A percentile compares a stretch with the other conserved stretches of the same genome.
Evolutionary conservation across 345 rosid species (phyloP).

Genomic region (Sonneratia caseolaris): DNA sequence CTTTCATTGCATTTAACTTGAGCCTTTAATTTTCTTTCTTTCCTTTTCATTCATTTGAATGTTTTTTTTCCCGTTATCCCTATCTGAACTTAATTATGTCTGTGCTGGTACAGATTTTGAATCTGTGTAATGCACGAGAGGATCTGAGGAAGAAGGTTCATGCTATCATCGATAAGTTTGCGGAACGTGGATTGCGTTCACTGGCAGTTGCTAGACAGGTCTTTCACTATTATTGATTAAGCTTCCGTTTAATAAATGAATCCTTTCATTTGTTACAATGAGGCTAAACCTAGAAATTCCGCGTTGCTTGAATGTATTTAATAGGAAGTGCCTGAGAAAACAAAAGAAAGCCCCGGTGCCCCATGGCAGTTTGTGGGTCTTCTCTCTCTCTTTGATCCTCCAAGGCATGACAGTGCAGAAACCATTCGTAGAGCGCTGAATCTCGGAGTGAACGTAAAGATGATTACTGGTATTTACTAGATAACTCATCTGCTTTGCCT

Average conservation of each 20-base stretch:
- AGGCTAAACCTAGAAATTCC: background rate
- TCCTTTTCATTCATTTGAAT: background rate
- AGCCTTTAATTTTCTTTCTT: background rate
- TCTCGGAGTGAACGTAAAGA: conserved; percentile 48
- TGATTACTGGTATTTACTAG: conserved; percentile 29
- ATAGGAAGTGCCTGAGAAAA: conserved; percentile 28
- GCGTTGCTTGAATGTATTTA: background rate
- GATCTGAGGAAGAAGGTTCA: conserved; percentile 53
- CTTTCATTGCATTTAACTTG: background rate
- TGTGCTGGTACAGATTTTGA: conserved; percentile 37
- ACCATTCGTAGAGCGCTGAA: conserved; percentile 42
- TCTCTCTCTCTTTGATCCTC: conserved; percentile 32
- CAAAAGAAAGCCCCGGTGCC: conserved; percentile 23
- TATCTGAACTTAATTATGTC: background rate
- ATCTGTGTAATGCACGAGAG: conserved; percentile 41
- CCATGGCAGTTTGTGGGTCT: conserved; percentile 31
- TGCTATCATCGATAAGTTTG: conserved; percentile 52
- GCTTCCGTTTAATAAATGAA: background rate
- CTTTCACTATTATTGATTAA: background rate
- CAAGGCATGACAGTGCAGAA: conserved; percentile 53
- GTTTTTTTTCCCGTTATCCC: too few species aligned
- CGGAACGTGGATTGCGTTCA: conserved; percentile 80
- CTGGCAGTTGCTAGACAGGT: conserved; percentile 79
- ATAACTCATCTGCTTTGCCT: background rate
- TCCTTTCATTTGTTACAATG: background rate